Percentiles rank a stretch among this genome's conserved stretches.
These are phyloP conservation scores for Oxyria digyna DNA, from an alignment of 148 eudicot species.

Conservation along the genomic window DNA sequence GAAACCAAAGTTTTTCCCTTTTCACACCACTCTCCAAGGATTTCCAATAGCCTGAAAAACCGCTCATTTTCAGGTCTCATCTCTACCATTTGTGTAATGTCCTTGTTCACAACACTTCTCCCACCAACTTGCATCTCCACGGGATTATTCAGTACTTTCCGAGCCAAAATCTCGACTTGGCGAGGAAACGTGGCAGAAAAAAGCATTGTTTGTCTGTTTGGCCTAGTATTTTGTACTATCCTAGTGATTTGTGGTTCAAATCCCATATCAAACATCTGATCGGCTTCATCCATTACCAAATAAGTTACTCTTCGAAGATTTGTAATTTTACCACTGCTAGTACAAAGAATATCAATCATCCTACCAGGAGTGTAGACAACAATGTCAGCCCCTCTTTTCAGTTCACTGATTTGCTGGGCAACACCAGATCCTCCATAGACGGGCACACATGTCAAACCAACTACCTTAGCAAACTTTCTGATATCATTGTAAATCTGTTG, in stretches of 20 bases:
- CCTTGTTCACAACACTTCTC: constrained; percentile 77
- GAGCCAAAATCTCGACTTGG: constrained; percentile 70
- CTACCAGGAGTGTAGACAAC: constrained; percentile 87
- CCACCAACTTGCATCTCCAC: constrained; percentile 85
- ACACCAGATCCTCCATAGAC: constrained; percentile 85
- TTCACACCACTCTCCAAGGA: constrained; percentile 86
- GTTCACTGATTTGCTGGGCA: no score
- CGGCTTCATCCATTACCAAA: constrained; percentile 83
- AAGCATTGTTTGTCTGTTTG: constrained; percentile 75
- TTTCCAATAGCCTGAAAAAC: constrained; percentile 51
- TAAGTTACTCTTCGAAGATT: constrained; percentile 74
- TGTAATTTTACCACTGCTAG: constrained; percentile 70
- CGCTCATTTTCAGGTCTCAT: constrained; percentile 69
- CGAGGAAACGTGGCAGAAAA: constrained; percentile 87
- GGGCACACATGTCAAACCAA: constrained; percentile 71
- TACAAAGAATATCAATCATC: constrained; percentile 77
- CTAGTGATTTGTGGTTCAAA: constrained; percentile 82
- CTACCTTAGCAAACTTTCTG: constrained; percentile 54
- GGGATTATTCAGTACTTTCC: no score
- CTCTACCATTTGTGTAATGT: constrained; percentile 74
- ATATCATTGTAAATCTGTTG: constrained; percentile 77
- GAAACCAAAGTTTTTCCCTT: constrained; percentile 67
- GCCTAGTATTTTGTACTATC: constrained; percentile 69
- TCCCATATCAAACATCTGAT: no score
- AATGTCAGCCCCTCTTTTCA: no score